Conservation (phyloP, 2,329 filamentous ascomycete species). For the Raffaelea deltoideospora region DNA sequence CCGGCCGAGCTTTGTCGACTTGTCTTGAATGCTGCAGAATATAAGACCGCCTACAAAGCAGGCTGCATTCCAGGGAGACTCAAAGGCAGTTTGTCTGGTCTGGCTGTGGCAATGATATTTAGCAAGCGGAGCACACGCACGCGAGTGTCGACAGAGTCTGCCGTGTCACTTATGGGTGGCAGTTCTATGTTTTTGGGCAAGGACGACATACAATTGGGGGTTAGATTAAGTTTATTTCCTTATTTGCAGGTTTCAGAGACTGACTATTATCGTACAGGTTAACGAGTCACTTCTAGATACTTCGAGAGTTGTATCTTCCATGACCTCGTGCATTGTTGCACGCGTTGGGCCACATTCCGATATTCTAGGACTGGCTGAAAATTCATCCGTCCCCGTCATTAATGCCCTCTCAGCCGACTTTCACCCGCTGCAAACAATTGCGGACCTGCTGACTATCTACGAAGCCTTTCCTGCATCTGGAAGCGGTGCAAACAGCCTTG, state of each 20-base stretch:
- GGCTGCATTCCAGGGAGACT: slow-evolving; percentile 37
- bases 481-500: slow-evolving; percentile 30
- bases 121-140: slow-evolving; percentile 91
- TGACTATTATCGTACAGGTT: slow-evolving; percentile 30
- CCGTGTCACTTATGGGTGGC: slow-evolving; percentile 74
- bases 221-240: slow-evolving; percentile 20
- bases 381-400: slow-evolving; percentile 68
- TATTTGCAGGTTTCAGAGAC: no score
- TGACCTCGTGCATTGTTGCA: slow-evolving; percentile 72
- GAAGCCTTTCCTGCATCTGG: slow-evolving; percentile 50
- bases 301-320: slow-evolving; percentile 81
- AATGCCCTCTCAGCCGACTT: slow-evolving; percentile 81
- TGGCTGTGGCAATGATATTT: slow-evolving; percentile 91
- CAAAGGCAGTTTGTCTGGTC: slow-evolving; percentile 48
- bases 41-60: slow-evolving; percentile 64
- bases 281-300: slow-evolving; percentile 96
- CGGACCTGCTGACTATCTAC: slow-evolving; percentile 82
- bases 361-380: slow-evolving; percentile 51
- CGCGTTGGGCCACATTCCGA: slow-evolving; percentile 67
- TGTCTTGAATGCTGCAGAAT: slow-evolving; percentile 63
- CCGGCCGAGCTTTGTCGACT: slow-evolving; percentile 66
- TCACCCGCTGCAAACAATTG: slow-evolving; percentile 87
- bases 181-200: slow-evolving; percentile 95
- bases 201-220: slow-evolving; percentile 90
- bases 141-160: slow-evolving; percentile 82